Evolutionary conservation across 1,284 basidiomycete genomes (phyloP), one percentile per base, ranked within the genome.

Genomic region (Flammula alnicola): DNA sequence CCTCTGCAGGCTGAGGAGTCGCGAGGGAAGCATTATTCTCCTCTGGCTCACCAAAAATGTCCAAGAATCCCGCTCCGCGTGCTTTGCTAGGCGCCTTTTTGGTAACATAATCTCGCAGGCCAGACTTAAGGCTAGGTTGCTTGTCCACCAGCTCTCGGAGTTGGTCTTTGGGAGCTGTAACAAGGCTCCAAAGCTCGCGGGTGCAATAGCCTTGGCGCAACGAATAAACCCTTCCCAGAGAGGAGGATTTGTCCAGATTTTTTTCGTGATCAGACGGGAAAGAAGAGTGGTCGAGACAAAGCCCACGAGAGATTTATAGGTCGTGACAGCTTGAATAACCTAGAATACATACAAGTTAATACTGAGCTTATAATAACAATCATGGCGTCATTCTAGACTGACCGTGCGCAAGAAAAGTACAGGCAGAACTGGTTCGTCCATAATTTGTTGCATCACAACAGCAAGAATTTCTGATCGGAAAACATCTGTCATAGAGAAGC

Each of bases 191-290:
- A 95, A 98, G 63, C 88, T 91, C 17, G 90, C 86, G 0, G 95
- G 95, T 1, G 93, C 93, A 44, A 96, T 95, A 37, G 88, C 83
- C 67, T 93, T 96, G 19, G 94, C 94, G 63, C 95, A 95, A 32
- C 88, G 84, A 46, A 98, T 92, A 65, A 99, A 99, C 1, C 97
- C 97, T 66, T 98, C 92, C 97, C 97, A 99, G 7, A 98, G 75
- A n/a, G 88, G 90, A 6, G 89, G 86, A 60, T 88, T 93, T 47
- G 88, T 92, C 97, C 97, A 99, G 48, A 99, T 93, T 70, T 97
- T 95, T 74, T 98, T 98, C 20, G 89, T 91, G 59, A 99, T 96
- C 29, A 99, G 78, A 16, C 95, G 87, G 7, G 95, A 95, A 41
- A 99, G 81, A 31, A 99, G 75, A 8, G 93, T 98, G 19, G 94